Evolutionary conservation across 805 yeast genomes (phyloP).

Genomic region (Lachancea fermentati): DNA sequence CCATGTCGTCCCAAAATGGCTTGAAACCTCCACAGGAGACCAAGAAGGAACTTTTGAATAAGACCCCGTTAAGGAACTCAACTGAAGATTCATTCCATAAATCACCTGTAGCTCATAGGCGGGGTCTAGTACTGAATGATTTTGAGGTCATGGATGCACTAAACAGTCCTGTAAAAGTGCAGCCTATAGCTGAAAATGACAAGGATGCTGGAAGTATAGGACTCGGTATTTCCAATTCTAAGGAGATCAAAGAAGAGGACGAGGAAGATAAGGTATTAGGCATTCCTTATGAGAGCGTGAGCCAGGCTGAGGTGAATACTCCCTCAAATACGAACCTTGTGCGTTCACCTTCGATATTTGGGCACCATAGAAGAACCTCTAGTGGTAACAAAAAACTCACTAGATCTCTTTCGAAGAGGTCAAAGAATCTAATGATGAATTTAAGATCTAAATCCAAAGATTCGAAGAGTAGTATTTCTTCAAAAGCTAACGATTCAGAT

Average conservation of each 20-base stretch:
- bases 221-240: slow-evolving; percentile 4
- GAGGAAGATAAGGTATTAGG: slow-evolving; percentile 4
- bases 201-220: slow-evolving; percentile 4
- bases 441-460: slow-evolving; percentile 18
- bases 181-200: neutral
- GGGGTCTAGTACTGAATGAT: slow-evolving; percentile 14
- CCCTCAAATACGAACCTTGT: neutral
- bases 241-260: neutral
- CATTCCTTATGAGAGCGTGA: slow-evolving; percentile 2
- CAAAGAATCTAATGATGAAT: slow-evolving; percentile 24
- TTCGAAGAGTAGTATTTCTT: slow-evolving; percentile 1
- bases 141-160: slow-evolving; percentile 6
- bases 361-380: slow-evolving; percentile 11
- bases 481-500: slow-evolving; percentile 14
- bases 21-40: slow-evolving; percentile 1
- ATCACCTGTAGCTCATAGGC: slow-evolving; percentile 18
- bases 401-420: slow-evolving; percentile 32
- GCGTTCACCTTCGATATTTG: slow-evolving; percentile 6
- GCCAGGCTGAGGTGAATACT: neutral
- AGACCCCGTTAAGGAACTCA: slow-evolving; percentile 23
- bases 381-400: slow-evolving; percentile 19
- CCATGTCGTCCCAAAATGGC: neutral
- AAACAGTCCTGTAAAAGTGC: slow-evolving; percentile 6
- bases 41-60: slow-evolving; percentile 13
- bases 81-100: slow-evolving; percentile 12